These are phyloP conservation scores for Phytophthora hybrid DNA, from an alignment of 352 stramenopile genomes.

Conservation along the genomic window DNA sequence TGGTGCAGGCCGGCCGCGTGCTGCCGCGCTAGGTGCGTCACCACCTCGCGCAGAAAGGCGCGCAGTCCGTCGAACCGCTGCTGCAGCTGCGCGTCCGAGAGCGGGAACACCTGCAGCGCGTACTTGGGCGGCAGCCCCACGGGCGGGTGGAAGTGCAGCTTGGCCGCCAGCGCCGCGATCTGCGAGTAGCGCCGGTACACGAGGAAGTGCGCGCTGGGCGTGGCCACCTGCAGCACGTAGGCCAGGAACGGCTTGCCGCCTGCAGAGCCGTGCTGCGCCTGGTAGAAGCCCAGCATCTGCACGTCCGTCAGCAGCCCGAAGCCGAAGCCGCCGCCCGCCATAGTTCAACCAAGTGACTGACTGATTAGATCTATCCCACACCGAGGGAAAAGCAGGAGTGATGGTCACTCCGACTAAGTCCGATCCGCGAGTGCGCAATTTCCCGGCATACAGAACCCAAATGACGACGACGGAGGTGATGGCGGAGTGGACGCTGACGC, in stretches of 20 bases:
- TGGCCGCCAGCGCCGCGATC: constrained; percentile 64
- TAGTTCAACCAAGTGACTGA: neutral
- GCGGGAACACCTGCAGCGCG: constrained; percentile 78
- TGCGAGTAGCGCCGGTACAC: constrained; percentile 87
- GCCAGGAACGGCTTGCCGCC: constrained; percentile 66
- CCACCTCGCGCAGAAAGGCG: constrained; percentile 61
- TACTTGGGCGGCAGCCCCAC: constrained; percentile 85
- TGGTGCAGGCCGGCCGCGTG: constrained; percentile 70
- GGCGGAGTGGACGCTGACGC: constrained; percentile 62
- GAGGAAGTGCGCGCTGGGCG: constrained; percentile 57
- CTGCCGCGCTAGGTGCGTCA: constrained; percentile 51
- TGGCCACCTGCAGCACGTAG: constrained; percentile 78
- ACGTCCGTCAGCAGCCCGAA: constrained; percentile 74
- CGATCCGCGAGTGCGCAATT: no score
- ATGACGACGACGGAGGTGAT: constrained; percentile 15
- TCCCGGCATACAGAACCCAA: no score
- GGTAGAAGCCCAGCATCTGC: constrained; percentile 86
- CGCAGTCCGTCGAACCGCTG: constrained; percentile 78
- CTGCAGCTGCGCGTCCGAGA: constrained; percentile 65
- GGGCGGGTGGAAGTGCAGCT: constrained; percentile 73
- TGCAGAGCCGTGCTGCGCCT: constrained; percentile 54
- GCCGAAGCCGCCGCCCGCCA: constrained; percentile 49
- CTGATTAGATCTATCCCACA: no score
- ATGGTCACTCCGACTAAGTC: no score
- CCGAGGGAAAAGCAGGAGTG: no score